A percentile compares a stretch with the other conserved stretches of the same genome.
These are phyloP conservation scores for Vachellia pachyceras DNA, from an alignment of 306 rosid genomes.

Conservation along the genomic window DNA sequence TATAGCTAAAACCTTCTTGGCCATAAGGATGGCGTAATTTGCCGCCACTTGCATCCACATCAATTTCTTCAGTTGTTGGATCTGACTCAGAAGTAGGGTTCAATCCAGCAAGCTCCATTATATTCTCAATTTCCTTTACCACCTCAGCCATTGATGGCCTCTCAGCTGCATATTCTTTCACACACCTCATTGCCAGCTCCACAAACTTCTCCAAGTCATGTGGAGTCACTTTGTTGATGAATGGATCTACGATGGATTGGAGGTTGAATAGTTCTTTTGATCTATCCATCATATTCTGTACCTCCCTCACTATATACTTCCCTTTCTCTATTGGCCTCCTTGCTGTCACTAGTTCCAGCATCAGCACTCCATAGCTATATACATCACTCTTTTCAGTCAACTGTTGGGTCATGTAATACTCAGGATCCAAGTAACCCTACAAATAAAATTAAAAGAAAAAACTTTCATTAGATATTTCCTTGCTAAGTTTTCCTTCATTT, in stretches of 20 bases:
- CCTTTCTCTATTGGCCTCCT: slow-evolving; percentile 75
- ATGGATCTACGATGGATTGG: slow-evolving; percentile 59
- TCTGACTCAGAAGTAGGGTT: slow-evolving; percentile 59
- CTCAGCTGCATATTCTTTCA: slow-evolving; percentile 55
- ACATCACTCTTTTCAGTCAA: slow-evolving; percentile 84
- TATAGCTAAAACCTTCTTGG: slow-evolving; percentile 42
- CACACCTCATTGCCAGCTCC: slow-evolving; percentile 67
- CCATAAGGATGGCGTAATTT: slow-evolving; percentile 45
- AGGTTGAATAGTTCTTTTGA: slow-evolving; percentile 59
- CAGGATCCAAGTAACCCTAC: slow-evolving; percentile 79
- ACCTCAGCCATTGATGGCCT: slow-evolving; percentile 81
- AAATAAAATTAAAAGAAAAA: background rate
- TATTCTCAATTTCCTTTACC: slow-evolving; percentile 71
- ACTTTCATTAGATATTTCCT: slow-evolving; percentile 19
- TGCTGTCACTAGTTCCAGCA: slow-evolving; percentile 76
- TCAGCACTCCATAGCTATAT: slow-evolving; percentile 75
- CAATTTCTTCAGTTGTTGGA: slow-evolving; percentile 53
- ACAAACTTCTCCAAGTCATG: slow-evolving; percentile 64
- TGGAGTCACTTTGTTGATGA: slow-evolving; percentile 42
- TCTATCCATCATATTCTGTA: slow-evolving; percentile 54
- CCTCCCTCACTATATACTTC: slow-evolving; percentile 71
- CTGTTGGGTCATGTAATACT: slow-evolving; percentile 62
- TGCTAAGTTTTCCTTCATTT: background rate
- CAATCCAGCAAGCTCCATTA: slow-evolving; percentile 57
- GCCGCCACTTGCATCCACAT: slow-evolving; percentile 35